Base-by-base conservation (phyloP, 257 asterid genomes). In the Capsicum pubescens region DNA sequence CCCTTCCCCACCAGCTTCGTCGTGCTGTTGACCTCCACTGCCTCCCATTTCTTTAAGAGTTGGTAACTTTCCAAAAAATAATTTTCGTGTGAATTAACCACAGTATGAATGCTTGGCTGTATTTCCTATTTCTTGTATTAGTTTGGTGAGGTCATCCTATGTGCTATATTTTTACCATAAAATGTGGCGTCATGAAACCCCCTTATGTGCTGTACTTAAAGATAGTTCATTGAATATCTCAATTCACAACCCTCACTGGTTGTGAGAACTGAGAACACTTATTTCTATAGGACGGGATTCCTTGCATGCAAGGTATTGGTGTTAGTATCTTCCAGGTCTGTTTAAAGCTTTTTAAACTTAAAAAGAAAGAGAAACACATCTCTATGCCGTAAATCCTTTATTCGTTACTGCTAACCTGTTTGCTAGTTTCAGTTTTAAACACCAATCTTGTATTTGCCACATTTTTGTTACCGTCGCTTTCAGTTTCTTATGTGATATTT, bases 391-490 rank as follows among this genome's bases (percentile, higher is more conserved):
- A 16, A 15, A n/a, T 69, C 14, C 14, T 52, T 76, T 26, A 17
- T 32, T 76, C 5, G 9, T 52, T 76, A 52, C 14, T 76, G 42
- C 63, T 21, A 21, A 52, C 44, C 8, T 52, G 63, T 21, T 52
- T 52, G 39, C 46, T 52, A 26, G 48, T 52, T 76, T 21, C 81
- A 50, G 59, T 52, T 52, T 76, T 76, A 76, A 13, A 8, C 48
- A 26, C 21, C 63, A 52, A 52, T 50, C 81, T 52, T 26, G 60
- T 74, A 7, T 21, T 54, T 52, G 77, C 26, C 2, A 26, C 81
- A 76, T 52, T 54, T 52, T 76, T 52, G 63, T 76, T 76, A 21
- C 81, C 46, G 50, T 50, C 64, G 13, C 48, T 36, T 63, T n/a
- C 36, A 44, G 17, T 35, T 17, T 70, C 39, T 44, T 71, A 71